Evolutionary conservation across 2,329 filamentous ascomycete genomes (phyloP).

Genomic region (Pseudopyricularia cyperi): DNA sequence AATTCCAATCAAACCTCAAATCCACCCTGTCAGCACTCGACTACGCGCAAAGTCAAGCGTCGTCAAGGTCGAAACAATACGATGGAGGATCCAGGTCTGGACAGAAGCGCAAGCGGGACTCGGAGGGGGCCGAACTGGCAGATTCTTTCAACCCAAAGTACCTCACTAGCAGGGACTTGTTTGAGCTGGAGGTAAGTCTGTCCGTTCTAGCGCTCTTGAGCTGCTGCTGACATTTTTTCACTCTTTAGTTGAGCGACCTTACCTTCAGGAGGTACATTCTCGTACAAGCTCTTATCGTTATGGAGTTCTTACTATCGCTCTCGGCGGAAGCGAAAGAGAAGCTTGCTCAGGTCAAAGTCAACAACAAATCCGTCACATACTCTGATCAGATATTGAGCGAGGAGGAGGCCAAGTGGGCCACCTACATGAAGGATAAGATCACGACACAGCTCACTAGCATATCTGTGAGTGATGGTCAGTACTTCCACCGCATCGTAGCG

Average conservation of each 20-base stretch:
- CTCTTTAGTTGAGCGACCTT: conserved; percentile 66
- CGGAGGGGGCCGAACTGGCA: conserved; percentile 48
- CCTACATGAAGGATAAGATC: conserved; percentile 63
- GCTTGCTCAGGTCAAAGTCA: conserved; percentile 47
- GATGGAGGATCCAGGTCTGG: conserved; percentile 51
- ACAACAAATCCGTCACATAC: conserved; percentile 84
- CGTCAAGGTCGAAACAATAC: conserved; percentile 28
- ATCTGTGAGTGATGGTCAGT: conserved; percentile 57
- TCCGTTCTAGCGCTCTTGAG: background rate
- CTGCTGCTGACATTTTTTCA: conserved; percentile 14
- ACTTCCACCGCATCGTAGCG: conserved; percentile 94
- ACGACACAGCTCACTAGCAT: conserved; percentile 60
- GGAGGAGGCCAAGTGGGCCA: conserved; percentile 83
- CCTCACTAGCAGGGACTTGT: conserved; percentile 90
- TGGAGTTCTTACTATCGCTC: conserved; percentile 90
- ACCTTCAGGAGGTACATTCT: conserved; percentile 90
- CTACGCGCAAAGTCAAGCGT: conserved; percentile 34
- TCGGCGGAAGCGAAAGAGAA: conserved; percentile 73
- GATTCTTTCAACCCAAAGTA: conserved; percentile 94
- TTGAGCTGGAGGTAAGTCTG: conserved; percentile 69
- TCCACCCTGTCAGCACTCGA: conserved; percentile 46
- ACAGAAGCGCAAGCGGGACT: conserved; percentile 57
- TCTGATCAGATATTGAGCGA: conserved; percentile 60
- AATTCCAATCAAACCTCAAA: conserved; percentile 69
- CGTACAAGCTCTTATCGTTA: conserved; percentile 85